Base-by-base conservation (phyloP, 106 monocot genomes). In the Acorus gramineus region DNA sequence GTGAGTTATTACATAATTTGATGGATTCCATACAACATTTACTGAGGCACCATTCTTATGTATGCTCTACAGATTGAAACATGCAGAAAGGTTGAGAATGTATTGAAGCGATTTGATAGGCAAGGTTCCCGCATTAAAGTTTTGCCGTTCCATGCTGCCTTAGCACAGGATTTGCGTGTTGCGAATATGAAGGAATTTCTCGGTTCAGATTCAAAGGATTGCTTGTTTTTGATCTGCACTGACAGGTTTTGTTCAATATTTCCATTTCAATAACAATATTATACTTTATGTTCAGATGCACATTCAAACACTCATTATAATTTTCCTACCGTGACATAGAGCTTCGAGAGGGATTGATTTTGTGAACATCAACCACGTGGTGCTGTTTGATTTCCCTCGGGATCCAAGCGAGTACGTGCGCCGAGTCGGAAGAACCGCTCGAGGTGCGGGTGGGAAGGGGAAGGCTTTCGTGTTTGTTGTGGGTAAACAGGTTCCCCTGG, bases 361-460 rank as follows among this genome's bases (percentile, higher is more conserved):
- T 70, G 44, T 61, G 47, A 66, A 74, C 55, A 91, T 90, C 66
- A 85, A 96, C 69, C 96, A 87, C 76, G 96, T 96, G 62, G 62
- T 91, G 14, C 72, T 96, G 0, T 96, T 91, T 28, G 96, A 96
- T 70, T 91, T 83, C 63, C 96, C 90, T 7, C 87, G 87, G 5
- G 91, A 96, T 56, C 95, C 96, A 6, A 96, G 90, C 5, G 96
- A 96, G 72, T 95, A 95, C 50, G 87, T 90, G 4, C 90, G 95
- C 2, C 86, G 87, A 3, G 91, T 96, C n/a, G 91, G 96, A 4
- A 85, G 96, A 59, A 91, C 95, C 8, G 95, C 95, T 57, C 86
- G 90, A 12, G 95, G 95, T 28, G 90, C 85, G 2, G 73, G 74
- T 3, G 87, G 87, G 46, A 79, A 46, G 42, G 96, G 87, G 14